Conservation (phyloP, 495 filamentous ascomycete species). For the Aspergillus conjunctus region DNA sequence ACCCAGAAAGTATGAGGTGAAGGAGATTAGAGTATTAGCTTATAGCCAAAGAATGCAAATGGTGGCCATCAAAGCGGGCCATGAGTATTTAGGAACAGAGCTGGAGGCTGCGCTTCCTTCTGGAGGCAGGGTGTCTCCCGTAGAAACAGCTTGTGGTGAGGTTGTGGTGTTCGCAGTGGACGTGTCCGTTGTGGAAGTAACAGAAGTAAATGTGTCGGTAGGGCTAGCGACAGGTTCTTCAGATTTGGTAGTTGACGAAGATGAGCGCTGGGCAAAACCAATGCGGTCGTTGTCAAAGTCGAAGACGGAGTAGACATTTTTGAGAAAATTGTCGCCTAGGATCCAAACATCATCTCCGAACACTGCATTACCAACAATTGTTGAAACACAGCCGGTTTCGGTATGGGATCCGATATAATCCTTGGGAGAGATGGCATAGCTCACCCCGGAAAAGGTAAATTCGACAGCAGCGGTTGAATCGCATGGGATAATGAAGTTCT, state of each 20-base stretch:
- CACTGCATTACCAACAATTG: constrained; percentile 55
- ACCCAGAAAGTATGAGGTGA: constrained; percentile 1
- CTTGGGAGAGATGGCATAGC: constrained; percentile 63
- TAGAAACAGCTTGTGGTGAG: constrained; percentile 1
- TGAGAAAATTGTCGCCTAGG: constrained; percentile 80
- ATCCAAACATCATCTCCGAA: constrained; percentile 64
- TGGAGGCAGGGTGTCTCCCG: not conserved
- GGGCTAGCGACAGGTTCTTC: constrained; percentile 16
- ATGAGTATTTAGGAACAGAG: constrained; percentile 18
- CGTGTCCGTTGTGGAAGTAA: constrained; percentile 10
- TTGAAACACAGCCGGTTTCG: constrained; percentile 60
- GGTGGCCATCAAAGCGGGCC: constrained; percentile 10
- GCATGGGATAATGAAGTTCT: constrained; percentile 72
- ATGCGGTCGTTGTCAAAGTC: constrained; percentile 60
- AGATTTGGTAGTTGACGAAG: constrained; percentile 19
- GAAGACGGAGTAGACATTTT: constrained; percentile 89
- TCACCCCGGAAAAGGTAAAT: constrained; percentile 57
- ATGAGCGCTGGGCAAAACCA: constrained; percentile 38
- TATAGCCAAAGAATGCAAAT: constrained; percentile 15
- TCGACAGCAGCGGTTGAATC: constrained; percentile 55
- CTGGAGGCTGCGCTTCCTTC: constrained; percentile 19
- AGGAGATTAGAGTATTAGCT: not conserved
- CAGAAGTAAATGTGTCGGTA: constrained; percentile 16
- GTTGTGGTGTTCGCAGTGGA: constrained; percentile 11
- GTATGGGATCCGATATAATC: constrained; percentile 66